These are phyloP conservation scores for Vigna unguiculata DNA, from an alignment of 306 rosid species.

Conservation along the genomic window DNA sequence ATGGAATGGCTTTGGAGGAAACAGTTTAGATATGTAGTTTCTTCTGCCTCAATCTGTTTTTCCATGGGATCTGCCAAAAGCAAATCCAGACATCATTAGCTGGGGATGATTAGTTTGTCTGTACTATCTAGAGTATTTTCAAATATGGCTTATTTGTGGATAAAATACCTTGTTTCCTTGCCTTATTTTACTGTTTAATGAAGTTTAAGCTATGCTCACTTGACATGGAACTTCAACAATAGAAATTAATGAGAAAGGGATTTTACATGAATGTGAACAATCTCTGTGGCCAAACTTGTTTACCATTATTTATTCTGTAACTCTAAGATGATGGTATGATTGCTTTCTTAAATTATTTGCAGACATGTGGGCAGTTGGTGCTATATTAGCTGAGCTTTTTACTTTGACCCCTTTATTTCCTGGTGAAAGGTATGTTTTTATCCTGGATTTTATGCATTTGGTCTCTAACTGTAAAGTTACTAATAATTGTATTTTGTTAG, in stretches of 20 bases:
- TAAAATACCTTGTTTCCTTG: not conserved
- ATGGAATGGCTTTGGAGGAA: conserved; percentile 22
- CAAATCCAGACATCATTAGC: conserved; percentile 1
- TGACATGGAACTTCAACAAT: not conserved
- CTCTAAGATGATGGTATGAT: conserved; percentile 28
- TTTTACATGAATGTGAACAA: conserved; percentile 14
- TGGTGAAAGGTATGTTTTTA: conserved; percentile 75
- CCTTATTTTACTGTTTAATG: not conserved
- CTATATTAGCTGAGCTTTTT: conserved; percentile 88
- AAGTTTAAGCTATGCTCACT: not conserved
- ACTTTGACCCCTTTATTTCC: conserved; percentile 83
- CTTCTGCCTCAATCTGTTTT: conserved; percentile 31
- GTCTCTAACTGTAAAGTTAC: conserved; percentile 30
- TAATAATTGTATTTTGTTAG: not conserved
- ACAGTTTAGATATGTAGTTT: conserved; percentile 34
- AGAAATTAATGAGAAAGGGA: not conserved
- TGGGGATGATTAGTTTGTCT: conserved; percentile 10
- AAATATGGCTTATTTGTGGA: conserved; percentile 30
- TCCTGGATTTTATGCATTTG: conserved; percentile 29
- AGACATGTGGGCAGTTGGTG: conserved; percentile 97
- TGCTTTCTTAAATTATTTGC: conserved; percentile 46
- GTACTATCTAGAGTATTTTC: not conserved
- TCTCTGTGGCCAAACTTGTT: conserved; percentile 35
- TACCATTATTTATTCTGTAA: conserved; percentile 31
- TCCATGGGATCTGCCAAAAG: conserved; percentile 17